Evolutionary conservation across 225 moss, liverwort and hornwort species (phyloP), one percentile per base, ranked within the genome.

Genomic region (Neckera pumila): DNA sequence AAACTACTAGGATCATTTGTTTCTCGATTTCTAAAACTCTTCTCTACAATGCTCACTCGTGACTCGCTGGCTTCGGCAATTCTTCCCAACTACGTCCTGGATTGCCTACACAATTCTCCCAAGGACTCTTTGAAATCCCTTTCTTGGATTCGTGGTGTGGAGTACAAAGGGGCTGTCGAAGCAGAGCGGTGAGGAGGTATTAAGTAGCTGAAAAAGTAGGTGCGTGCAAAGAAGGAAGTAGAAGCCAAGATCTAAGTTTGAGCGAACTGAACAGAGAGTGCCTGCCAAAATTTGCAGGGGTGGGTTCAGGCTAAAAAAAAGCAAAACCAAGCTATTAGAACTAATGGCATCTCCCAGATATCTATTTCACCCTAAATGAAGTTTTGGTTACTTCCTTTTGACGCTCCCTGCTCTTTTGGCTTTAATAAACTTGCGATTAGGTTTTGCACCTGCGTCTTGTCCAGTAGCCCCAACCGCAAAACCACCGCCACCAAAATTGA

Each of bases 381-480:
- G 34, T 53, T 36, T 80, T 14, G 17, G 33, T 88, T 90, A 93
- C 90, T 94, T 94, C 85, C 94, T 93, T 83, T 94, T 94, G 13
- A 91, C 86, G 81, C 89, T 93, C 72, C 93, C 90, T 72, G 87
- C 92, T 91, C 94, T 93, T 89, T 93, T 94, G 78, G 93, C 94
- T 87, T 94, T 94, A 14, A 94, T 89, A 22, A 92, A 89, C 87
- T 94, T 94, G 72, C 94, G 88, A 28, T 58, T 87, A 40, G 92
- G 85, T 87, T 94, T 94, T 23, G 88, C 73, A 82, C 93, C 89
- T 54, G 90, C 67, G 33, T 94, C 94, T 90, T 92, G 93, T 38
- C 94, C 93, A 38, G 94, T 92, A 12, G 94, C 92, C 49, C 94
- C 94, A 79, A 93, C 88, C 27, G 92, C 85, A 84, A 94, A 94